phyloP scores from a whole-genome alignment of 2,329 filamentous ascomycete species.

The Teratosphaeria gauchensis region DNA sequence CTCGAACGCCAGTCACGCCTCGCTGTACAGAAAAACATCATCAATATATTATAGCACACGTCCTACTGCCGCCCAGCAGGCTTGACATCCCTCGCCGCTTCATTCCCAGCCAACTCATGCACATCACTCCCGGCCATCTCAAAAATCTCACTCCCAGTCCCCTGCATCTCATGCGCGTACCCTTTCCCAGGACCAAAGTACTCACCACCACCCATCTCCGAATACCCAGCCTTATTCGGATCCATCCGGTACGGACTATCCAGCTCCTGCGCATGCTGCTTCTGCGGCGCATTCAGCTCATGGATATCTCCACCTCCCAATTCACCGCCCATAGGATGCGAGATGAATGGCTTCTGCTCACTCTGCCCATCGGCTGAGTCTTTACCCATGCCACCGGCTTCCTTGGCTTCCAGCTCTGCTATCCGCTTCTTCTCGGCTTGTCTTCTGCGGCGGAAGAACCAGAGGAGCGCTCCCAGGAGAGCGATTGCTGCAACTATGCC shows the following conservation, averaged over 20 bases:
- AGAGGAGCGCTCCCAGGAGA: constrained; percentile 18
- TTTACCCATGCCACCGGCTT: constrained; percentile 8
- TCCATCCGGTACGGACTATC: constrained; percentile 22
- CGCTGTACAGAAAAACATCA: not conserved
- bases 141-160: constrained; percentile 12
- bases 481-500: constrained; percentile 20
- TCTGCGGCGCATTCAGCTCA: constrained; percentile 22
- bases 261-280: constrained; percentile 20
- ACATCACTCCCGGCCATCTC: constrained; percentile 20
- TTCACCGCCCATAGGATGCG: constrained; percentile 24
- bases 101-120: constrained; percentile 12
- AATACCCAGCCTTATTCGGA: constrained; percentile 24
- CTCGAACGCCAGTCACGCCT: not conserved
- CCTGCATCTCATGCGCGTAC: constrained; percentile 16
- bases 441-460: constrained; percentile 18
- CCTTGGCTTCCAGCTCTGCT: constrained; percentile 23
- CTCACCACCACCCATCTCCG: constrained; percentile 20
- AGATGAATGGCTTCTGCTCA: constrained; percentile 17
- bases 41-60: not conserved
- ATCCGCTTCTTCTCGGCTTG: constrained; percentile 16
- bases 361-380: constrained; percentile 1
- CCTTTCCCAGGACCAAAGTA: constrained; percentile 13
- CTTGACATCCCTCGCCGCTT: constrained; percentile 1
- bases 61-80: not conserved
- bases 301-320: constrained; percentile 25